Evolutionary conservation across 805 yeast genomes (phyloP).

Genomic region (Wickerhamomyces subpelliculosus): DNA sequence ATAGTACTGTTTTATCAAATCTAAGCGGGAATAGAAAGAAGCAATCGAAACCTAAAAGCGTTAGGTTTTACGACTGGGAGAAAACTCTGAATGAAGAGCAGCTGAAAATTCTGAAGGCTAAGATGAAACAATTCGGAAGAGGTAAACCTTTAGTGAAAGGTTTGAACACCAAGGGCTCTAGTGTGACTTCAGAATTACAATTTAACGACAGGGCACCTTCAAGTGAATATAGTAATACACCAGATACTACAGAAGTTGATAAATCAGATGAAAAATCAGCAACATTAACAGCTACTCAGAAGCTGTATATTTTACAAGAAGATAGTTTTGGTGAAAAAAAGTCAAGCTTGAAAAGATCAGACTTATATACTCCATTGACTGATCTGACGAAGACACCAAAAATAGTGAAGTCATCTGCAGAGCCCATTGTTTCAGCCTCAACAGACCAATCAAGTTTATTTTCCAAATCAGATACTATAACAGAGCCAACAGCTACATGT

Average conservation of each 20-base stretch:
- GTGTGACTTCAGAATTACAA: not conserved
- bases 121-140: not conserved
- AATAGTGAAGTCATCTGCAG: not conserved
- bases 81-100: not conserved
- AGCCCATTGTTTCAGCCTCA: not conserved
- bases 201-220: slow-evolving; percentile 9
- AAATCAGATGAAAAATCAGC: not conserved
- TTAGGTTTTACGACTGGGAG: slow-evolving; percentile 2
- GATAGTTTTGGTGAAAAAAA: too few relatives aligned
- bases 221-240: slow-evolving; percentile 19
- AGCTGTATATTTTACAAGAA: not conserved
- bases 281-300: not conserved
- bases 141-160: not conserved
- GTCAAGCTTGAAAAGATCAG: too few relatives aligned
- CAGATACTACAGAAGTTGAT: slow-evolving; percentile 9
- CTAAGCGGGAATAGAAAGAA: too few relatives aligned
- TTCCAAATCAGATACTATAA: not conserved
- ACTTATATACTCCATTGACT: too few relatives aligned
- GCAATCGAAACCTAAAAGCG: too few relatives aligned
- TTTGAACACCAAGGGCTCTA: not conserved
- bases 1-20: not conserved
- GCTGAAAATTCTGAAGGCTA: not conserved
- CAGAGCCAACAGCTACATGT: too few relatives aligned
- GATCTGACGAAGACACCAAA: too few relatives aligned
- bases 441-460: not conserved